Percentiles rank a stretch among this genome's conserved stretches.
Evolutionary conservation across 768 basidiomycete genomes (phyloP).

Genomic region (Royoungia palumana): DNA sequence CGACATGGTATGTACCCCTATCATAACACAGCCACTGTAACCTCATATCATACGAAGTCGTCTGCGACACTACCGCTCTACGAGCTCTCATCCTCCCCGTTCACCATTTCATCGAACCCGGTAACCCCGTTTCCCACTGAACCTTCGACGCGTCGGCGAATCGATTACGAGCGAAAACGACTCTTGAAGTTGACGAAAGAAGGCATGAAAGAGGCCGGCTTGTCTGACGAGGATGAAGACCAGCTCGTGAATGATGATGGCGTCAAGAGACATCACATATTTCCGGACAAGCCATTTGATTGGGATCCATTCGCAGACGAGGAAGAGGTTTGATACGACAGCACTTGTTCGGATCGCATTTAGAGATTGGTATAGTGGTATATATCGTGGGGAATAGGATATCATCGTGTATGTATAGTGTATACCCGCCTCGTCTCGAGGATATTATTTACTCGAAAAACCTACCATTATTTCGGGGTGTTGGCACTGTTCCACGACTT

Average conservation of each 20-base stretch:
- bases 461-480: too few relatives aligned
- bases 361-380: too few relatives aligned
- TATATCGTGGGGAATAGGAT: too few relatives aligned
- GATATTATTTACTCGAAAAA: too few relatives aligned
- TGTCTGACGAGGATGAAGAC: slow-evolving; percentile 25
- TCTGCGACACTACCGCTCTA: slow-evolving; percentile 28
- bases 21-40: not conserved
- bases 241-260: slow-evolving; percentile 9
- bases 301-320: slow-evolving; percentile 33
- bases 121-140: slow-evolving; percentile 30
- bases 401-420: too few relatives aligned
- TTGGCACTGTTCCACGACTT: too few relatives aligned
- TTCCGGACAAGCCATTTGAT: slow-evolving; percentile 28
- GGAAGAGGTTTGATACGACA: slow-evolving; percentile 13
- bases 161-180: slow-evolving; percentile 30
- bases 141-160: slow-evolving; percentile 25
- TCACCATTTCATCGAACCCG: slow-evolving; percentile 25
- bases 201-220: slow-evolving; percentile 25
- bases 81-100: slow-evolving; percentile 24
- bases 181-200: slow-evolving; percentile 28
- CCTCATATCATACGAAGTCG: slow-evolving; percentile 15
- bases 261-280: slow-evolving; percentile 21
- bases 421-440: too few relatives aligned
- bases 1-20: slow-evolving; percentile 22
- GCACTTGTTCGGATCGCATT: too few relatives aligned